Conservation (phyloP, 78 protist species). For the Tieghemostelium lacteum region DNA sequence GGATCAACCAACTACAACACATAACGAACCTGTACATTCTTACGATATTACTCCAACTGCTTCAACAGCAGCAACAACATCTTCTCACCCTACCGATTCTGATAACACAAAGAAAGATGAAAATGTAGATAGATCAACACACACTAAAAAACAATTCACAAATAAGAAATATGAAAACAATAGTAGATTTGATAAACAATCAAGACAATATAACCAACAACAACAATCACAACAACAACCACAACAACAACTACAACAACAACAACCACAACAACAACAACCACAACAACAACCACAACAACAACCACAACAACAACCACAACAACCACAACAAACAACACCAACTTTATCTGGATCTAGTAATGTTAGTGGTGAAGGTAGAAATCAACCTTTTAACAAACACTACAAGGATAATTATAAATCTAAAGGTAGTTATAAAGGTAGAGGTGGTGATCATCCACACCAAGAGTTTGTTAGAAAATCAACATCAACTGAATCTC, state of each 20-base stretch:
- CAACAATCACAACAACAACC: neutral
- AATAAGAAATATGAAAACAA: no score
- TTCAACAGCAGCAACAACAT: neutral
- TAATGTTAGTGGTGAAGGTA: neutral
- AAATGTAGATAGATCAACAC: no score
- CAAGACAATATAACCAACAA: neutral
- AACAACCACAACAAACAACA: neutral
- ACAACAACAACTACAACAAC: neutral
- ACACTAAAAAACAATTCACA: no score
- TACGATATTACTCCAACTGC: no score
- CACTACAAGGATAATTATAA: no score
- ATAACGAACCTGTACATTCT: no score
- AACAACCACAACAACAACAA: neutral
- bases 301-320: neutral
- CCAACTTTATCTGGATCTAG: neutral
- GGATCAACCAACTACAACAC: no score
- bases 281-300: neutral
- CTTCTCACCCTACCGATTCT: neutral
- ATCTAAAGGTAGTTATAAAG: neutral
- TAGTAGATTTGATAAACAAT: no score
- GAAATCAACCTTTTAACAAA: no score
- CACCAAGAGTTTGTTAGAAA: neutral
- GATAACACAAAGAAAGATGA: neutral
- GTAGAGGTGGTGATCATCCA: no score
- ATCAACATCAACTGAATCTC: neutral